phyloP scores from a whole-genome alignment of 441 rosid species.

The Gossypium schwendimanii region DNA sequence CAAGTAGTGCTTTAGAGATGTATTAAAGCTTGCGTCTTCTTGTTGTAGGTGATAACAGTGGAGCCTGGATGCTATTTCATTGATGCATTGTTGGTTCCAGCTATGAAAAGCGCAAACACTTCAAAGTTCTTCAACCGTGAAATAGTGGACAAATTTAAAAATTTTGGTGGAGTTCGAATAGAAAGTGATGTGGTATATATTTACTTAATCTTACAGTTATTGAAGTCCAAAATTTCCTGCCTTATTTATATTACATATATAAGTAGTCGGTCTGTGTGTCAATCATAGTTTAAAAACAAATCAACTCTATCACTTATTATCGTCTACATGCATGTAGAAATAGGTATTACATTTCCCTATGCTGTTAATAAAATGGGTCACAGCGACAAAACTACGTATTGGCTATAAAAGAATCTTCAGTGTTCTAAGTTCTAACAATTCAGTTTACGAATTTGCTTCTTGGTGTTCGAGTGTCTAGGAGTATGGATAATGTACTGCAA shows the following conservation, averaged over 20 bases:
- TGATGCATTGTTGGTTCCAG: constrained; percentile 66
- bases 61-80: constrained; percentile 98
- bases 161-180: constrained; percentile 88
- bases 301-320: background rate
- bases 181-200: constrained; percentile 83
- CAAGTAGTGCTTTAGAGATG: background rate
- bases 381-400: background rate
- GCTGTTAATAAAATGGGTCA: background rate
- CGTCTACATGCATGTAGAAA: background rate
- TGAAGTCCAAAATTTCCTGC: background rate
- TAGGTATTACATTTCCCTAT: background rate
- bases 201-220: background rate
- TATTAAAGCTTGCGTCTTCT: constrained; percentile 5
- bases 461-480: background rate
- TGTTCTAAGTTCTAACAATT: background rate
- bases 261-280: background rate
- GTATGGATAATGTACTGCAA: background rate
- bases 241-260: background rate
- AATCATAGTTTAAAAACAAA: background rate
- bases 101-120: constrained; percentile 47
- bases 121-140: constrained; percentile 59
- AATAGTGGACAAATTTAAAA: constrained; percentile 47
- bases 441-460: background rate
- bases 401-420: background rate
- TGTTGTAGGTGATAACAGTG: constrained; percentile 81